Conservation (phyloP, 2,329 filamentous ascomycete genomes). For the Bretziella fagacearum region DNA sequence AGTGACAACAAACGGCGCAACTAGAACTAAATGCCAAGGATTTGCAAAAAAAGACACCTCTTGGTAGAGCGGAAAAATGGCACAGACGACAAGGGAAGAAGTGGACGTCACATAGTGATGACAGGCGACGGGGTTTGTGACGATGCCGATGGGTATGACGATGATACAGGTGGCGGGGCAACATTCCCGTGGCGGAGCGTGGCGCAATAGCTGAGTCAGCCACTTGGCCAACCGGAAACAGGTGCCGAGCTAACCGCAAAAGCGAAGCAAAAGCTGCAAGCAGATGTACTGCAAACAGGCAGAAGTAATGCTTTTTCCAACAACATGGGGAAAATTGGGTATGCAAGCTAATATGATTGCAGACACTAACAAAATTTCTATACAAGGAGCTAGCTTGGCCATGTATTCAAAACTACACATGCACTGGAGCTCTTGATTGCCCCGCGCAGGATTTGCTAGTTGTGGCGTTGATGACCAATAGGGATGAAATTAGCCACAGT, state of each 20-base stretch:
- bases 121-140: not conserved
- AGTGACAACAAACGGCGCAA: not conserved
- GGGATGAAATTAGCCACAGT: not conserved
- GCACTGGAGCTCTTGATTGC: no score
- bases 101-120: not conserved
- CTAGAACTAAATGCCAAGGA: constrained; percentile 1
- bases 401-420: no score
- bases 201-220: constrained; percentile 5
- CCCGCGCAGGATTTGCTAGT: no score
- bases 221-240: not conserved
- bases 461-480: not conserved
- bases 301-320: no score
- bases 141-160: constrained; percentile 8
- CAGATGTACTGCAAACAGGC: no score
- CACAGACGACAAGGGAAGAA: not conserved
- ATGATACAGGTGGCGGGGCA: constrained; percentile 11
- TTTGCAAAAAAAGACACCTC: not conserved
- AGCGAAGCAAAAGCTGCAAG: no score
- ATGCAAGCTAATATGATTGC: no score
- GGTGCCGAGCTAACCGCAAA: not conserved
- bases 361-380: no score
- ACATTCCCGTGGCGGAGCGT: not conserved
- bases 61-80: not conserved
- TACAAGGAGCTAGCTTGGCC: no score
- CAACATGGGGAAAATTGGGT: no score